Evolutionary conservation across 805 yeast species (phyloP).

Genomic region (Metschnikowia gruessii): DNA sequence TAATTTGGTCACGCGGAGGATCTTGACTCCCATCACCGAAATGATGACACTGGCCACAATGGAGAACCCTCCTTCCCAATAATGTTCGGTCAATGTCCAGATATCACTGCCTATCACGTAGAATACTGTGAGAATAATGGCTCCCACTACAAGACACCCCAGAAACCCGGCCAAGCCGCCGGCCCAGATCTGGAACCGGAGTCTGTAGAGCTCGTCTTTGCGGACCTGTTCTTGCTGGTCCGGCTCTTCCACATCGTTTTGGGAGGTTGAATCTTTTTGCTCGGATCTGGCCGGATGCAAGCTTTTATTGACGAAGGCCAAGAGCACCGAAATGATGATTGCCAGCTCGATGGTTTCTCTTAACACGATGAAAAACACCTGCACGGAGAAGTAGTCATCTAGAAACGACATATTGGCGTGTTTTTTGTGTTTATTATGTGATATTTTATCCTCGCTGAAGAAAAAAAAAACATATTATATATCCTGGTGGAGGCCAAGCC

Average conservation of each 20-base stretch:
- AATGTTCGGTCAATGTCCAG: constrained; percentile 46
- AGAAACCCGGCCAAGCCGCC: constrained; percentile 43
- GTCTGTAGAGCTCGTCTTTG: constrained; percentile 17
- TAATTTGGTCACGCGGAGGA: constrained; percentile 43
- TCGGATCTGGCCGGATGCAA: constrained; percentile 2
- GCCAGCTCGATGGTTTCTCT: constrained; percentile 23
- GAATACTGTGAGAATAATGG: constrained; percentile 37
- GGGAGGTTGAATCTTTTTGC: neutral
- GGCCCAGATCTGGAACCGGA: constrained; percentile 41
- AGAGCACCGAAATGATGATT: constrained; percentile 22
- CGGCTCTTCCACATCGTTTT: neutral
- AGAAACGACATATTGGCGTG: constrained; percentile 12
- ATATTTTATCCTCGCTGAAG: neutral
- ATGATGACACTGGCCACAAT: constrained; percentile 44
- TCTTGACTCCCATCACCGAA: constrained; percentile 45
- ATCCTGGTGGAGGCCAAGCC: too few species aligned
- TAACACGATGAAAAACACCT: constrained; percentile 21
- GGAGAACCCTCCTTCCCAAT: constrained; percentile 48
- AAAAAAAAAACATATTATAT: too few species aligned
- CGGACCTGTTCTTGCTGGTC: constrained; percentile 1
- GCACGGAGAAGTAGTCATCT: constrained; percentile 20
- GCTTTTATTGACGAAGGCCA: constrained; percentile 19
- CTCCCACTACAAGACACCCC: constrained; percentile 40
- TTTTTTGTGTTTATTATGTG: neutral
- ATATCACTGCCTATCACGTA: constrained; percentile 42